Evolutionary conservation across 768 basidiomycete genomes (phyloP), one percentile per base, ranked within the genome.

Genomic region (Peribolospora kevripleyi): DNA sequence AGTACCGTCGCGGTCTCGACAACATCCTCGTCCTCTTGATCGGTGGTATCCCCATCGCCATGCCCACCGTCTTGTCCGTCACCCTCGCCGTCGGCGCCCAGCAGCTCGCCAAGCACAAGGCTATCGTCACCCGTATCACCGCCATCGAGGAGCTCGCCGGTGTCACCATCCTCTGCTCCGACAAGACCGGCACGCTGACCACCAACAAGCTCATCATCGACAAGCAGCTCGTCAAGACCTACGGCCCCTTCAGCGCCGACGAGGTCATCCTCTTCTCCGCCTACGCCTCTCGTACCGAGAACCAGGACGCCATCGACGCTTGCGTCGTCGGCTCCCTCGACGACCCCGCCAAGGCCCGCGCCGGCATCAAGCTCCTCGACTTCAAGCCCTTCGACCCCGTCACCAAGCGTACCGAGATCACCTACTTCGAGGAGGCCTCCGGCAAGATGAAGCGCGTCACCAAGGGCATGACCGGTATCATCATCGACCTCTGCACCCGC

Each of bases 321-420:
- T 63, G 85, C 56, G 84, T 91, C 59, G 81, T 90, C 48, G 69
- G 73, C 53, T 82, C 86, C 48, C 73, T 88, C 51, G 79, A 79
- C 46, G 81, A 87, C 65, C 63, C 76, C 2, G 42, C 68, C 47
- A 76, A 76, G 55, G 90, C 91, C 57, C 88, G 88, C 60, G 76
- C 76, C 52, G 88, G 88, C 42, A 93, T 97, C 73, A 88, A 84
- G 68, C 80, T 97, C 48, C 75, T 95, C 66, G 90, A 97, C 70
- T 97, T 97, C 76, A 95, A 93, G 75, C 90, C 90, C 4, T 97
- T 95, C 78, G 93, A 95, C 75, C 91, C 91, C 52, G 87, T 90
- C 63, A 87, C 91, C 76, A 95, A 95, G 76, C 85, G 90, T 65
- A 97, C 91, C 57, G 91, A 95, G 72, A 90, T 91, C 68, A 97